Evolutionary conservation across 1,284 basidiomycete species (phyloP).

Genomic region (Boletus smithii): DNA sequence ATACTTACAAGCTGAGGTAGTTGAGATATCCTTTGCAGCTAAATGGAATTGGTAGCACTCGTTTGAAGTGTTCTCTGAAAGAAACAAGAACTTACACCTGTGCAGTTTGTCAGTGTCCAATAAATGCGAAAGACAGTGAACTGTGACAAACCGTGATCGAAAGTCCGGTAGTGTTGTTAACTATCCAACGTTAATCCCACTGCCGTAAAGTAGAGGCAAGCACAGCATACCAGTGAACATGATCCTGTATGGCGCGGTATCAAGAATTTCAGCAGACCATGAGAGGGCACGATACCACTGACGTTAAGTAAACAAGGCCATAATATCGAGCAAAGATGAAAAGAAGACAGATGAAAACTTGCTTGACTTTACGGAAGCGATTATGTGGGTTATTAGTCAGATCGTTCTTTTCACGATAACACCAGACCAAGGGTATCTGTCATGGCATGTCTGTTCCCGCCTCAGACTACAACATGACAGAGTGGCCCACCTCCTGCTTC

Average conservation of each 20-base stretch:
- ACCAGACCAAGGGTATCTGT: slow-evolving; percentile 23
- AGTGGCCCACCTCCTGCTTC: slow-evolving; percentile 13
- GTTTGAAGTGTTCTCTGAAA: not conserved
- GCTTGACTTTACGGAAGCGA: not conserved
- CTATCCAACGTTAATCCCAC: slow-evolving; percentile 9
- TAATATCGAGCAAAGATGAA: slow-evolving; percentile 29
- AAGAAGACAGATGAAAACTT: slow-evolving; percentile 10
- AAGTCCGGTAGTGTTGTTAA: slow-evolving; percentile 20
- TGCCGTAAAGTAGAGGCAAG: not conserved
- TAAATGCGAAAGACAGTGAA: not conserved
- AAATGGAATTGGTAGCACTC: not conserved
- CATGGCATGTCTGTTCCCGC: not conserved
- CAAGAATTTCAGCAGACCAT: not conserved
- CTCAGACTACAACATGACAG: not conserved
- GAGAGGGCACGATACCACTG: not conserved
- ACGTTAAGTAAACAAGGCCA: slow-evolving; percentile 21
- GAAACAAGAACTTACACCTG: slow-evolving; percentile 19
- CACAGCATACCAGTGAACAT: slow-evolving; percentile 17
- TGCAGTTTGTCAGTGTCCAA: not conserved
- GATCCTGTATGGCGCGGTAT: slow-evolving; percentile 3
- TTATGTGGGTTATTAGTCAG: not conserved
- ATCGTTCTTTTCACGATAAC: not conserved
- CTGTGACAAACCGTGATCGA: slow-evolving; percentile 14
- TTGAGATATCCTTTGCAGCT: slow-evolving; percentile 26
- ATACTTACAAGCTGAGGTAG: slow-evolving; percentile 19